Evolutionary conservation across 2,329 filamentous ascomycete species (phyloP), one percentile per base, ranked within the genome.

Genomic region (Colletotrichum brevisporum): DNA sequence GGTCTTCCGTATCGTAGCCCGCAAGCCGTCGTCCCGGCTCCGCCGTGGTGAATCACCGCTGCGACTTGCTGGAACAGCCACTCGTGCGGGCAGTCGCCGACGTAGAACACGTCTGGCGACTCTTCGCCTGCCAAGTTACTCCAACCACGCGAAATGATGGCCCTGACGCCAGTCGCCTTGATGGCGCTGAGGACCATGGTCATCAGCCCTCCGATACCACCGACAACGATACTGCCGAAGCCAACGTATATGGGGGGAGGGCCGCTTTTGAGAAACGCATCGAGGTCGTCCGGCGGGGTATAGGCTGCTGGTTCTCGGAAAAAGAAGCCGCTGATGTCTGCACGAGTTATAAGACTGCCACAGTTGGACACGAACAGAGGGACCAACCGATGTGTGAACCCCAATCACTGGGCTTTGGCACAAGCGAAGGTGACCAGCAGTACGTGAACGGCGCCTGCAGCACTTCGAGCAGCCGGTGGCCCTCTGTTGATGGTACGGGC

Each of bases 371-470:
- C 5, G 86, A 85, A 0, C 87, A 26, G 5, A 86, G 85, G 0
- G 87, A 27, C 68, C 0, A 84, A 73, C 86, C 86, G 45, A 92
- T 90, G 63, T 91, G 84, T 1, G 83, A 77, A 0, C 83, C 85
- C 90, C 91, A 92, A 73, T 92, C 91, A 3, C 81, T 82, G 0
- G 90, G 90, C 72, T 92, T 92, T 0, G 88, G 86, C 0, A 92
- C 89, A 8, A 92, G 78, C 4, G 89, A 85, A 0, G 90, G 89
- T 0, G 90, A 92, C 92, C 92, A 95, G 76, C 92, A 93, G 73
- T 95, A 95, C 0, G 93, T 94, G 68, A 91, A 91, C 0, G 93
- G 92, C 5, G 95, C 85, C 51, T 85, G 85, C 15, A 95, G 78
- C 8, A 90, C 88, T 61, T 88, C 88, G 0, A 93, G 80, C 78